Percentiles rank a stretch among this genome's conserved stretches.
phyloP scores from a whole-genome alignment of 2,329 filamentous ascomycete species.

The Lithohypha guttulata region DNA sequence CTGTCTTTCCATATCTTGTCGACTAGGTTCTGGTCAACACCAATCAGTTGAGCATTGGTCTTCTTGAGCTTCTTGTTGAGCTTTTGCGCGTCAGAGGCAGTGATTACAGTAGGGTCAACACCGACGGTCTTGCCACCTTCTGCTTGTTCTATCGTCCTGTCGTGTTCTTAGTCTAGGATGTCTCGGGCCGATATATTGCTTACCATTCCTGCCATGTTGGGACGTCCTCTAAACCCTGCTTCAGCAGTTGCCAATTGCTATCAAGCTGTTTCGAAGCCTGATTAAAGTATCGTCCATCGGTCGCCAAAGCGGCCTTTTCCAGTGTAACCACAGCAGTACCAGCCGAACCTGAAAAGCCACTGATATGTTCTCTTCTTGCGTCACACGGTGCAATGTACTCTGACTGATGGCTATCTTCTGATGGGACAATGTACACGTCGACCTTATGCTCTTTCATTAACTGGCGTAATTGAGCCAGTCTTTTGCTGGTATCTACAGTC shows the following conservation, averaged over 20 bases:
- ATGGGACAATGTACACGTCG: conserved; percentile 90
- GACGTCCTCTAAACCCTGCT: conserved; percentile 85
- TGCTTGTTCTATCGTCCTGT: conserved; percentile 64
- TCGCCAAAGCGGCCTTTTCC: conserved; percentile 79
- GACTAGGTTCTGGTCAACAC: conserved; percentile 73
- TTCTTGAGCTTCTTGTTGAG: conserved; percentile 75
- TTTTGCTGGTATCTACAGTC: conserved; percentile 64
- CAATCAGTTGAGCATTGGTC: conserved; percentile 64
- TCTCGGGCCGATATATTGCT: conserved; percentile 5
- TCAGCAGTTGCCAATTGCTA: conserved; percentile 79
- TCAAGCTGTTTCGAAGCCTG: conserved; percentile 88
- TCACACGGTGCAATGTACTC: conserved; percentile 98
- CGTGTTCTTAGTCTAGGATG: conserved; percentile 13
- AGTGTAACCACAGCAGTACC: conserved; percentile 82
- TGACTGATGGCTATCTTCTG: conserved; percentile 93
- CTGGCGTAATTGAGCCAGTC: conserved; percentile 64
- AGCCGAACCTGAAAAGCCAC: conserved; percentile 87
- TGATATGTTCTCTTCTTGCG: conserved; percentile 81
- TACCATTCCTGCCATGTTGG: conserved; percentile 98
- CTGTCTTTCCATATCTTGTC: conserved; percentile 76
- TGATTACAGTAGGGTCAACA: conserved; percentile 80
- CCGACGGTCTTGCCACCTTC: conserved; percentile 77
- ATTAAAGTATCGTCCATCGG: conserved; percentile 96
- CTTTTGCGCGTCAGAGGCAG: conserved; percentile 62
- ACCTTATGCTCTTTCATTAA: conserved; percentile 81